A percentile compares a stretch with the other conserved stretches of the same genome.
phyloP scores from a whole-genome alignment of 2,329 filamentous ascomycete species.

The Ascochyta koolunga region DNA sequence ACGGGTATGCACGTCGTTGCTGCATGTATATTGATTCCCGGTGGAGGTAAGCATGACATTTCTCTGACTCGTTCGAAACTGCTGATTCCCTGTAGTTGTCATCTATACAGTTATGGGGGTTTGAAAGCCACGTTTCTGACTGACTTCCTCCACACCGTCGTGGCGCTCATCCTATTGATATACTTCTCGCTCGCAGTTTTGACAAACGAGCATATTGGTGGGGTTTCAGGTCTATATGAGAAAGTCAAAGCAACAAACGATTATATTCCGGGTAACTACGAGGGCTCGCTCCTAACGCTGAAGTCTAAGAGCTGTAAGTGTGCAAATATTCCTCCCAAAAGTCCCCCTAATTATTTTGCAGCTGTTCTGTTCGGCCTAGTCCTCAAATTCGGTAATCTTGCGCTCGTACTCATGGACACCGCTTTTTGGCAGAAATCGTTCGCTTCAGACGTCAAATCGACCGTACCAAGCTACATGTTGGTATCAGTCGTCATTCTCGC shows the following conservation, averaged over 20 bases:
- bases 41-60: constrained; percentile 7
- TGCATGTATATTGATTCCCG: constrained; percentile 13
- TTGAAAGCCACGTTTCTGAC: constrained; percentile 74
- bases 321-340: rapidly evolving
- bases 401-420: constrained; percentile 19
- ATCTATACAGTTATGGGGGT: constrained; percentile 75
- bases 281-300: constrained; percentile 86
- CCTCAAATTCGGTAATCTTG: constrained; percentile 19
- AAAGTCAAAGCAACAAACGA: constrained; percentile 61
- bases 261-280: constrained; percentile 76
- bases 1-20: constrained; percentile 22
- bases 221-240: constrained; percentile 10
- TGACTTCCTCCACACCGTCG: constrained; percentile 81
- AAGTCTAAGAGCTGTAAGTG: constrained; percentile 57
- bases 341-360: not conserved
- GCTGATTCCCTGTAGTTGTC: constrained; percentile 76
- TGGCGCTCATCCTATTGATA: constrained; percentile 81
- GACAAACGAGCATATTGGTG: constrained; percentile 12
- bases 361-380: constrained; percentile 17
- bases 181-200: constrained; percentile 16
- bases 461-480: constrained; percentile 19
- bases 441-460: constrained; percentile 17
- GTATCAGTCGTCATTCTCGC: constrained; percentile 16
- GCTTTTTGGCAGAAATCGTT: constrained; percentile 23
- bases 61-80: not conserved